Evolutionary conservation across 257 asterid species (phyloP), one percentile per base, ranked within the genome.

Genomic region (Jacaranda mimosifolia): DNA sequence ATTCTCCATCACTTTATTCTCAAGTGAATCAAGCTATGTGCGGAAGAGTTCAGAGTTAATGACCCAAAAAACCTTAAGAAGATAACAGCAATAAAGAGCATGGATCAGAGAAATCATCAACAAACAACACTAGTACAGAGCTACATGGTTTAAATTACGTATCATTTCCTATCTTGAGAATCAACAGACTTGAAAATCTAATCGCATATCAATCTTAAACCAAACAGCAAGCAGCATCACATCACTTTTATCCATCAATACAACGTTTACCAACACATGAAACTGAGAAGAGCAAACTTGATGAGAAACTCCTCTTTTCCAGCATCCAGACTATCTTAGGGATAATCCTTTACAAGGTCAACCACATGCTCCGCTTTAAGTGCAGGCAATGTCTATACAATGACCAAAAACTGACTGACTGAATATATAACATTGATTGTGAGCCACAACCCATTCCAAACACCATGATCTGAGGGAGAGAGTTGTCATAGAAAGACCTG

Each of bases 161-260:
- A 70, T 76, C 56, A 69, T 21, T 60, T 67, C 64, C 26, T 42
- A 32, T 53, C 42, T 15, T n/a, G 45, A 53, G 38, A 63, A 49
- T 58, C 46, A 56, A 19, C 70, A 45, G 65, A 67, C 70, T 21
- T 56, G 7, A 39, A 46, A 42, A 9, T 38, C 32, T 66, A 10
- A 80, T 51, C 45, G 59, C 32, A 67, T 21, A 74, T 15, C 52
- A 65, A 75, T 72, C 59, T 68, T 35, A 79, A 74, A 51, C 78
- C 78, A 78, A 83, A 70, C 76, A 65, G 66, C 75, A 72, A 81
- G 68, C 74, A 79, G 60, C 55, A 81, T 51, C 79, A 70, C 42
- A 66, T 70, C 84, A 67, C 69, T 46, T 21, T 38, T 36, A 74
- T 66, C 78, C 52, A 46, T 77, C 63, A 77, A 70, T 55, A 63